These are phyloP conservation scores for Fusarium setosum DNA, from an alignment of 2,329 filamentous ascomycete species.

Conservation along the genomic window DNA sequence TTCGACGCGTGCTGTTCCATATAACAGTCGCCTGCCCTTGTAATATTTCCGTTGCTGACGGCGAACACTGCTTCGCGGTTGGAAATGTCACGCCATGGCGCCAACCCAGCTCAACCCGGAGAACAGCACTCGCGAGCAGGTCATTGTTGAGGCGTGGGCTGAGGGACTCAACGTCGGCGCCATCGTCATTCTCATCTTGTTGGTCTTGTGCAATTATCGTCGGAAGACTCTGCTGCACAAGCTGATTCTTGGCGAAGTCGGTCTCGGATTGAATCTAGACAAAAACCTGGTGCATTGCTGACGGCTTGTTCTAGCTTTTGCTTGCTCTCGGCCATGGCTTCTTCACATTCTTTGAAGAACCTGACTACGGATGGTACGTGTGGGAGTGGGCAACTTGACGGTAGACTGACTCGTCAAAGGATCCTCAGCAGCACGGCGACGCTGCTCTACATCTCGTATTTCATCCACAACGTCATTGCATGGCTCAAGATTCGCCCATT, in stretches of 20 bases:
- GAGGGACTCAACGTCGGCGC: constrained; percentile 25
- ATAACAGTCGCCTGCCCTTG: background rate
- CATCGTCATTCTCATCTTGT: constrained; percentile 5
- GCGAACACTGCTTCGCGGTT: background rate
- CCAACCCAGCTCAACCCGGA: constrained; percentile 15
- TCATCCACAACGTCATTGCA: constrained; percentile 25
- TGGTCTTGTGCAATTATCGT: constrained; percentile 27
- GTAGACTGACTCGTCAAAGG: background rate
- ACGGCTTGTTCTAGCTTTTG: background rate
- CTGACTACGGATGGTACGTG: constrained; percentile 26
- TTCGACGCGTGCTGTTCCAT: background rate
- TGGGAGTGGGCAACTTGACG: background rate
- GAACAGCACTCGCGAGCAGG: constrained; percentile 18
- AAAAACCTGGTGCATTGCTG: background rate
- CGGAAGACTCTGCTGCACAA: constrained; percentile 24
- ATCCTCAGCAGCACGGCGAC: constrained; percentile 24
- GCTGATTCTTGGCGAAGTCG: constrained; percentile 23
- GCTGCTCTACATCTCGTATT: constrained; percentile 22
- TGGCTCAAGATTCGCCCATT: constrained; percentile 28
- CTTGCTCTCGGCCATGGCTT: constrained; percentile 26
- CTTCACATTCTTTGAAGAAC: constrained; percentile 23
- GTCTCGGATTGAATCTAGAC: background rate
- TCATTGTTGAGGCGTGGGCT: constrained; percentile 26
- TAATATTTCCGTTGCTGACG: background rate
- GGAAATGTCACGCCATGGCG: constrained; percentile 18